Base-by-base conservation (phyloP, 148 eudicot species). In the Rheum nobile region DNA sequence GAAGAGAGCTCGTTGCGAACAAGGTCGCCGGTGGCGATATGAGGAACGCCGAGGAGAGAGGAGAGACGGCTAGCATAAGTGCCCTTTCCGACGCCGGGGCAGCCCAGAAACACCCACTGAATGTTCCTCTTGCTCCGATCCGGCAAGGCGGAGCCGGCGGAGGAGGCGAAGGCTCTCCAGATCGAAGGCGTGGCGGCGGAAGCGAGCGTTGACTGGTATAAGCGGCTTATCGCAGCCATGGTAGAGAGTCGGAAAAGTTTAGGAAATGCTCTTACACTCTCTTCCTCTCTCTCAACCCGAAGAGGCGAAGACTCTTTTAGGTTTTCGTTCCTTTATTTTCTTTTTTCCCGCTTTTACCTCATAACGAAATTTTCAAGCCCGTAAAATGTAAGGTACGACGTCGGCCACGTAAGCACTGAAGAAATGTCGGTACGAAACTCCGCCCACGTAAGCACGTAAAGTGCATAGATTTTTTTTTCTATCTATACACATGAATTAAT, bases 1-100 rank as follows among this genome's bases (percentile, higher is more conserved):
- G 96, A 84, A n/a, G 86, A 71, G 28, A 95, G 88, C 81, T 91
- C 97, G 1, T 95, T 83, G 4, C 98, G 90, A 32, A 95, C 96
- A 8, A 95, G 98, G 78, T 91, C 98, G 28, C 98, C 98, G 52
- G 98, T 95, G 43, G 98, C 97, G 75, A 95, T 95, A 74, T 95
- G 98, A 72, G 98, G 97, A 47, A 95, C 98, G 10, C 88, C 93
- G 31, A 95, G 89, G 34, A 87, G 91, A 7, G 71, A 72, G 0
- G 90, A 91, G 14, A 95, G 89, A 14, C 97, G 90, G 39, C 96
- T 86, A 43, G 97, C 96, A 72, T 90, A 95, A 16, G 97, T 95
- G 1, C 98, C 98, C 9, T 95, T 95, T 57, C 98, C 98, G 59
- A 95, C 98, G 44, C 98, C 98, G 2, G 98, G 98, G 26, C 88